These are phyloP conservation scores for Tylopilus cervinicoccineus DNA, from an alignment of 768 basidiomycete species.

Conservation along the genomic window DNA sequence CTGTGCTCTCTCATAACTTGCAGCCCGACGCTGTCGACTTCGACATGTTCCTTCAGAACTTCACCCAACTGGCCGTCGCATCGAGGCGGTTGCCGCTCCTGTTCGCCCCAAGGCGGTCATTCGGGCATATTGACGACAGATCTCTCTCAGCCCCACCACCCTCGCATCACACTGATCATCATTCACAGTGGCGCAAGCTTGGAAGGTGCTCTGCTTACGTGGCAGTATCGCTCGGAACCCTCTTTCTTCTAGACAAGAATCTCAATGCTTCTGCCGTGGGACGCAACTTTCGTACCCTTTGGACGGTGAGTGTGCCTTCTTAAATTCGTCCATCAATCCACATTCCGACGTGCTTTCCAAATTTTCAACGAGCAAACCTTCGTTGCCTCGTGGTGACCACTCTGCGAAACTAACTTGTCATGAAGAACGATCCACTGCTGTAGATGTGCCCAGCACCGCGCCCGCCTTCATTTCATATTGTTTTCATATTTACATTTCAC, in stretches of 20 bases:
- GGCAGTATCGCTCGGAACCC: constrained; percentile 25
- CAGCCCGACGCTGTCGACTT: background rate
- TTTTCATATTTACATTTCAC: background rate
- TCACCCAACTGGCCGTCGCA: background rate
- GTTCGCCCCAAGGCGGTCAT: background rate
- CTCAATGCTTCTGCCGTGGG: constrained; percentile 47
- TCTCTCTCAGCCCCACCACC: background rate
- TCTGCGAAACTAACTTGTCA: no score
- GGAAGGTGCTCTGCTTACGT: constrained; percentile 23
- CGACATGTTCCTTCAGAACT: constrained; percentile 3
- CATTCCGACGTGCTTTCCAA: background rate
- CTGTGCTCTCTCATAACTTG: background rate
- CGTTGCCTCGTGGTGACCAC: no score
- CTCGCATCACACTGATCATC: background rate
- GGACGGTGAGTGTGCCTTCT: constrained; percentile 37
- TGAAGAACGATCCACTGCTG: no score
- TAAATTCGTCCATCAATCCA: background rate
- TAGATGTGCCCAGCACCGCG: no score
- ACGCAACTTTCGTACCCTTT: constrained; percentile 47
- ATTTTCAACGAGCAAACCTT: background rate
- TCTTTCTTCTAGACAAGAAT: constrained; percentile 39
- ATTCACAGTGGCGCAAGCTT: constrained; percentile 12
- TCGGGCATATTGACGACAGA: background rate
- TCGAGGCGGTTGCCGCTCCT: background rate
- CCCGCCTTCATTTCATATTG: constrained; percentile 4